Conservation (phyloP, 2,329 filamentous ascomycete genomes). For the Neonectria punicea region DNA sequence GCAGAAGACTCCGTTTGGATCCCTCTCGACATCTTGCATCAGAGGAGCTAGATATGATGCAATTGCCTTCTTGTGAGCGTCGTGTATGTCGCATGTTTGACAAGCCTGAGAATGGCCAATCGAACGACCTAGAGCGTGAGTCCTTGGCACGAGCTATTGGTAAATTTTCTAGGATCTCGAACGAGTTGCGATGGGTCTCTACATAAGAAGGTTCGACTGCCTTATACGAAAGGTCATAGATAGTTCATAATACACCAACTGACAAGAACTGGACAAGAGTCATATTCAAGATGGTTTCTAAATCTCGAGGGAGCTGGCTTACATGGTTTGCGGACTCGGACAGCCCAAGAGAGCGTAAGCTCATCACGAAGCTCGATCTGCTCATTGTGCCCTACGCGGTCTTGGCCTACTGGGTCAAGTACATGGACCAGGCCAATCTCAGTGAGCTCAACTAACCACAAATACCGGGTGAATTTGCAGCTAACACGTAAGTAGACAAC, state of each 20-base stretch:
- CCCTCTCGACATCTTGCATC: neutral
- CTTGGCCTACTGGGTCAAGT: slow-evolving; percentile 65
- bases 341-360: slow-evolving; percentile 48
- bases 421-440: slow-evolving; percentile 62
- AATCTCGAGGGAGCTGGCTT: slow-evolving; percentile 30
- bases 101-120: too few species aligned
- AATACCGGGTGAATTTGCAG: neutral
- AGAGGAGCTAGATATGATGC: too few species aligned
- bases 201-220: too few species aligned
- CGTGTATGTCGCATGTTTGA: too few species aligned
- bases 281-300: neutral
- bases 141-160: too few species aligned
- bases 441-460: slow-evolving; percentile 47
- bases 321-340: slow-evolving; percentile 62
- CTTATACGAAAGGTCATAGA: too few species aligned
- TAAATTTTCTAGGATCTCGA: too few species aligned
- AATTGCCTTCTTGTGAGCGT: too few species aligned
- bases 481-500: slow-evolving; percentile 53
- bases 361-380: slow-evolving; percentile 64
- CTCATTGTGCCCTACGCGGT: slow-evolving; percentile 66
- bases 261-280: too few species aligned
- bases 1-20: neutral
- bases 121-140: too few species aligned
- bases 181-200: too few species aligned
- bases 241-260: too few species aligned